Evolutionary conservation across 108 stramenopile genomes (phyloP).

Genomic region (Cyclotella baltica): DNA sequence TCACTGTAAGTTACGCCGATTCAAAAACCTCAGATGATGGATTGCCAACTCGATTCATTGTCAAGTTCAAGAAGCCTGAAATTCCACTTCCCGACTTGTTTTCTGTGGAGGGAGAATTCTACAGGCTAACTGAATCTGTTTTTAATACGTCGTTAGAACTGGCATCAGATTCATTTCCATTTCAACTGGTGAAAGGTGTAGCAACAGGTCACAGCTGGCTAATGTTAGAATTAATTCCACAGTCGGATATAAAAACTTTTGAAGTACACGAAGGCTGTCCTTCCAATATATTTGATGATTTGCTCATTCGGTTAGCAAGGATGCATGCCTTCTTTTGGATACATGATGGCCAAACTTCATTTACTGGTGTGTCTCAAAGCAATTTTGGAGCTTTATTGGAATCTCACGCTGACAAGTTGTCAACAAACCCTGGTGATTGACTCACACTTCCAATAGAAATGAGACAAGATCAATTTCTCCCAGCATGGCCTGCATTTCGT

Average conservation of each 20-base stretch:
- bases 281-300: constrained; percentile 21
- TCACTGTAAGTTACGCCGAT: constrained; percentile 5
- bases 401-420: constrained; percentile 10
- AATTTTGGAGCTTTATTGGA: neutral
- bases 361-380: neutral
- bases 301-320: constrained; percentile 22
- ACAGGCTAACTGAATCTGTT: constrained; percentile 19
- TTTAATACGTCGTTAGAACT: neutral
- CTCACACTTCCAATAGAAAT: constrained; percentile 1
- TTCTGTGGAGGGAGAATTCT: constrained; percentile 27
- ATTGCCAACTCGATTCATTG: constrained; percentile 18
- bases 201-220: constrained; percentile 30
- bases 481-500: constrained; percentile 25
- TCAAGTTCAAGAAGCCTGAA: constrained; percentile 36
- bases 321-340: constrained; percentile 40
- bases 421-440: constrained; percentile 17
- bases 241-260: constrained; percentile 1
- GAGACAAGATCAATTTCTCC: constrained; percentile 23
- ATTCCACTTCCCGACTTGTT: constrained; percentile 37
- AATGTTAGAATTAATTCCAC: constrained; percentile 28
- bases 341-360: neutral
- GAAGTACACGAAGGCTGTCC: constrained; percentile 36
- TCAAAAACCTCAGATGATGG: neutral
- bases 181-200: constrained; percentile 18
- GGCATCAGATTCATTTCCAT: constrained; percentile 5